Percentiles rank a stretch among this genome's conserved stretches.
Conservation (phyloP, 768 basidiomycete genomes). For the Tulasnella calospora region DNA sequence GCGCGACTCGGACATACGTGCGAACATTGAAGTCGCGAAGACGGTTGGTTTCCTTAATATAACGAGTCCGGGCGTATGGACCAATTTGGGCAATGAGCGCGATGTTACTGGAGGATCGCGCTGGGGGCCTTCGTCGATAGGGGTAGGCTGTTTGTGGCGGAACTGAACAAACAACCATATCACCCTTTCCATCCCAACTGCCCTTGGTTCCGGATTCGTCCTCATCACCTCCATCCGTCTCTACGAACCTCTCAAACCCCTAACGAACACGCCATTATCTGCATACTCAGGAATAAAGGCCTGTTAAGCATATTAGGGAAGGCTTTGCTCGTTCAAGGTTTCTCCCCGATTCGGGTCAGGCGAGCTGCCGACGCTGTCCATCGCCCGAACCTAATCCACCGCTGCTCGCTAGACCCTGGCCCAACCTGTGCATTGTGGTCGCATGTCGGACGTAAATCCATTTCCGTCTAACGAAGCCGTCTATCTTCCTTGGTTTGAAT, state of each 20-base stretch:
- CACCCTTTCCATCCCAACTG: background rate
- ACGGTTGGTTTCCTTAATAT: background rate
- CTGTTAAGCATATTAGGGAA: background rate
- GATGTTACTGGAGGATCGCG: background rate
- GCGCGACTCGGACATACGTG: background rate
- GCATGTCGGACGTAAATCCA: background rate
- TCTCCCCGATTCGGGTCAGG: background rate
- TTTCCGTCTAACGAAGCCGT: background rate
- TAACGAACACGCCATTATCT: background rate
- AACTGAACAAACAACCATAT: background rate
- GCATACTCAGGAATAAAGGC: background rate
- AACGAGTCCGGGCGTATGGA: background rate
- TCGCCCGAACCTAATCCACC: constrained; percentile 1
- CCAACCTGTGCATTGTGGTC: background rate
- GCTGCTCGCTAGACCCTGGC: background rate
- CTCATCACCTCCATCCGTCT: background rate
- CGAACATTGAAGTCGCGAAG: background rate
- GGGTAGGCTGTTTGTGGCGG: background rate
- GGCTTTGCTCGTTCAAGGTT: background rate
- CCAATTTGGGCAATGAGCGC: background rate
- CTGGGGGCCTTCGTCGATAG: background rate
- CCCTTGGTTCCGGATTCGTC: background rate
- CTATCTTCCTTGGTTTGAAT: background rate
- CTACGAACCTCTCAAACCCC: background rate
- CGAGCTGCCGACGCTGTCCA: constrained; percentile 1